Base-by-base conservation (phyloP, 345 rosid genomes). In the Corchorus capsularis region DNA sequence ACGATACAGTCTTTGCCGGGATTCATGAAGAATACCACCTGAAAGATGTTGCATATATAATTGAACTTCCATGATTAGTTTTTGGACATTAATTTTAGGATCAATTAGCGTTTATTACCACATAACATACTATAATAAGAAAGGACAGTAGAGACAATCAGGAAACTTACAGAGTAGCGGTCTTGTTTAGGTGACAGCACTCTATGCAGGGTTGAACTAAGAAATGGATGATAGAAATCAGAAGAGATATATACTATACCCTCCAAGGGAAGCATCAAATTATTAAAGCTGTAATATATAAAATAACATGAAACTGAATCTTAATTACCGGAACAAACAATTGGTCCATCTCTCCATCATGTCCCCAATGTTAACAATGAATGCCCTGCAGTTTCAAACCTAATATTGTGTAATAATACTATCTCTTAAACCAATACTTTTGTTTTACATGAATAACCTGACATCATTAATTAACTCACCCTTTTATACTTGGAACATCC, bases 271-370 rank as follows among this genome's bases (percentile, higher is more conserved):
- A 52, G 22, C 19, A 63, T 54, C 63, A 37, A 61, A 39, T 39
- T 39, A 39, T n/a, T n/a, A 61, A 63, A 19, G 45, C 37, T 45
- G n/a, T n/a, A n/a, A n/a, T n/a, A 16, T 66, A 11, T 17, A 9
- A 79, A 16, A 63, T 39, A 8, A 56, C 13, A 39, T 54, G 34
- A 32, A 12, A 34, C 14, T 16, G 50, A 55, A 27, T 27, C 34
- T 16, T 47, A 55, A 46, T 77, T 87, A 94, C 94, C 94, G 80
- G 83, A 89, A 94, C 75, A 87, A 75, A 69, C 93, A 85, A 68
- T 89, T 92, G 61, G 90, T 94, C 98, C 97, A 94, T 77, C 97
- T 86, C 85, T 94, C 98, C 94, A 88, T 88, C 86, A 91, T 84
- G 83, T 94, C 94, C 39, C 96, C 94, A 15, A 91, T 83, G 86